phyloP scores from a whole-genome alignment of 2,329 filamentous ascomycete species.

The Pseudohalonectria lignicola region DNA sequence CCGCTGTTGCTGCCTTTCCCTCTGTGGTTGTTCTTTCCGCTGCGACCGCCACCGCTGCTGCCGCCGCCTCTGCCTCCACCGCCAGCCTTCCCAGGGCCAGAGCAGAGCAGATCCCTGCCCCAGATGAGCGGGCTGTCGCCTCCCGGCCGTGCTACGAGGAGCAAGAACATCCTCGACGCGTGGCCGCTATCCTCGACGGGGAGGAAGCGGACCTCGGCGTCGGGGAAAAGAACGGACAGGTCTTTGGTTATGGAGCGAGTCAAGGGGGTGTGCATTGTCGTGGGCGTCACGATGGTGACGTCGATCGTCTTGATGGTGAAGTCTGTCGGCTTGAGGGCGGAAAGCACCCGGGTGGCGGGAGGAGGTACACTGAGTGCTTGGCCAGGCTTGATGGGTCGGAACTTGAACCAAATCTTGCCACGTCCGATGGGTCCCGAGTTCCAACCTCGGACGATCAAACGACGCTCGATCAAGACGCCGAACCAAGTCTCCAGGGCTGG shows the following conservation, averaged over 20 bases:
- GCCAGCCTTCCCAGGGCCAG: constrained; percentile 21
- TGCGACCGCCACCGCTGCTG: constrained; percentile 15
- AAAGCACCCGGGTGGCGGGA: constrained; percentile 5
- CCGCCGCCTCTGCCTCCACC: background rate
- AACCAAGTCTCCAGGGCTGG: constrained; percentile 41
- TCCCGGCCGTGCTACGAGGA: constrained; percentile 42
- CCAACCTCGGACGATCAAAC: constrained; percentile 39
- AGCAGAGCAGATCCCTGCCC: constrained; percentile 19
- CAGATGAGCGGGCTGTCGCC: constrained; percentile 6
- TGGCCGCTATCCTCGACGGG: constrained; percentile 39
- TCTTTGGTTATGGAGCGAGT: constrained; percentile 25
- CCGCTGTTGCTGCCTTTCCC: background rate
- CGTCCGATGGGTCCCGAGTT: constrained; percentile 26
- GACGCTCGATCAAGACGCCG: constrained; percentile 31
- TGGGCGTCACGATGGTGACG: constrained; percentile 38
- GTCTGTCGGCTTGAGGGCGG: constrained; percentile 1
- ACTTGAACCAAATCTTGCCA: constrained; percentile 33
- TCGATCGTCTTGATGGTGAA: constrained; percentile 32
- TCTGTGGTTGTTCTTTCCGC: too few relatives aligned
- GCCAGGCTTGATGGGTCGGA: constrained; percentile 24
- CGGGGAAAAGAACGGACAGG: constrained; percentile 29
- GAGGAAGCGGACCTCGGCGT: constrained; percentile 30
- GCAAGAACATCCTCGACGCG: constrained; percentile 39
- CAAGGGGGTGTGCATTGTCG: constrained; percentile 27
- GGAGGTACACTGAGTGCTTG: too few relatives aligned